These are phyloP conservation scores for Harringtonia lauricola DNA, from an alignment of 2,329 filamentous ascomycete species.

Conservation along the genomic window DNA sequence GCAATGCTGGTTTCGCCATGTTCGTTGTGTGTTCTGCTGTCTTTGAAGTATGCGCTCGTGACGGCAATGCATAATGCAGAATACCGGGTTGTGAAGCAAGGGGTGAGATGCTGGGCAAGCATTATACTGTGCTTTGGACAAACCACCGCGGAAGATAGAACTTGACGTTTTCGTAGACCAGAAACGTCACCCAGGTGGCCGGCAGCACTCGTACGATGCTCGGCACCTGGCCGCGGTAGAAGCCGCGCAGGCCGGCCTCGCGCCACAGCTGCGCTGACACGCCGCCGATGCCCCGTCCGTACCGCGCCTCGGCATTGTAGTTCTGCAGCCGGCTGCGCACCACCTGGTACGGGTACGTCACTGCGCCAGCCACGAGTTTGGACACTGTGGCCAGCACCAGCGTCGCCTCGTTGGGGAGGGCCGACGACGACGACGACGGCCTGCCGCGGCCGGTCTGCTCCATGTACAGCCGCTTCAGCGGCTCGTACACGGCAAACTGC, in stretches of 20 bases:
- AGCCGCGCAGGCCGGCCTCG: conserved; percentile 70
- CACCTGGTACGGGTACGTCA: conserved; percentile 93
- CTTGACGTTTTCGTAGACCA: conserved; percentile 93
- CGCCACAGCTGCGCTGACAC: conserved; percentile 64
- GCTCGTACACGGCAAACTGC: conserved; percentile 93
- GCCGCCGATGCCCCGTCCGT: conserved; percentile 58
- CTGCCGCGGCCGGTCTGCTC: conserved; percentile 18
- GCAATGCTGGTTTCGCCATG: too few relatives aligned
- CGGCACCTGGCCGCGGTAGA: conserved; percentile 84
- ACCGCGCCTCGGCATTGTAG: conserved; percentile 67
- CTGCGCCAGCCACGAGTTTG: conserved; percentile 80
- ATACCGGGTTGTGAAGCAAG: too few relatives aligned
- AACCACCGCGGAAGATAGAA: conserved; percentile 47
- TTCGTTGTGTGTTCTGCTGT: too few relatives aligned
- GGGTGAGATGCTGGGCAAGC: too few relatives aligned
- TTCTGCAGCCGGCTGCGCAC: conserved; percentile 81
- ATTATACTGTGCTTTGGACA: not conserved
- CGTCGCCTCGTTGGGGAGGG: conserved; percentile 53
- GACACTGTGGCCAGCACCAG: conserved; percentile 68
- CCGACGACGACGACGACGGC: conserved; percentile 6
- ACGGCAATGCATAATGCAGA: too few relatives aligned
- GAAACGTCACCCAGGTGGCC: conserved; percentile 90
- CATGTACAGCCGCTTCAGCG: conserved; percentile 46
- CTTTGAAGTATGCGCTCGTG: too few relatives aligned
- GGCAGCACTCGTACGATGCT: conserved; percentile 87